Percentiles rank a stretch among this genome's conserved stretches.
Conservation (phyloP, 208 protist genomes). For the Crithidia acanthocephali region DNA sequence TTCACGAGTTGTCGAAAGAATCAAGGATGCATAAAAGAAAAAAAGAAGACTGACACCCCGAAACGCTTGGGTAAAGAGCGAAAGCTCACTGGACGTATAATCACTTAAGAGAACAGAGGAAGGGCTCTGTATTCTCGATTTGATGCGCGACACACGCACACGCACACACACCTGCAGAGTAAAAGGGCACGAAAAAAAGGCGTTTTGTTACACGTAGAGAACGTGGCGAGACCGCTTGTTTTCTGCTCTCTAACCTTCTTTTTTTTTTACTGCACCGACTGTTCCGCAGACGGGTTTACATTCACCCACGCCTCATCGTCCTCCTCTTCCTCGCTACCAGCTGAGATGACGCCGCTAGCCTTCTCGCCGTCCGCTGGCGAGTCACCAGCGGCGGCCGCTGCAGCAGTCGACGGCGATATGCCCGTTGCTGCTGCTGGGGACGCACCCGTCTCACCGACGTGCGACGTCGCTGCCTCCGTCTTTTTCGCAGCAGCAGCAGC, state of each 20-base stretch:
- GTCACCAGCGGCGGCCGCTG: neutral
- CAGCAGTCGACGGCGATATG: neutral
- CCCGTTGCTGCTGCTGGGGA: neutral
- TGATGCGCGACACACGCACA: no score
- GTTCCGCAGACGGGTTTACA: slow-evolving; percentile 16
- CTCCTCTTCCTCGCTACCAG: slow-evolving; percentile 26
- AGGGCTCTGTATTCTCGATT: no score
- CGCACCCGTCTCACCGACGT: neutral
- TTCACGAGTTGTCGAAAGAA: no score
- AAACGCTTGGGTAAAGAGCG: no score
- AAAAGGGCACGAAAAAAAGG: no score
- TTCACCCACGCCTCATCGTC: slow-evolving; percentile 33
- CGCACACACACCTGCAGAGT: no score
- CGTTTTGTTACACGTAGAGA: no score
- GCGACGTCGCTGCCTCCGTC: neutral
- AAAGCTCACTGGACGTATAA: no score
- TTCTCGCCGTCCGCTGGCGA: neutral
- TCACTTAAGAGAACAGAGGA: no score
- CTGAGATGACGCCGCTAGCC: slow-evolving; percentile 12
- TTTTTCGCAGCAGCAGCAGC: neutral
- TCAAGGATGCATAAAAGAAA: no score
- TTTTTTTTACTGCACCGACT: neutral
- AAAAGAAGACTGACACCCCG: no score
- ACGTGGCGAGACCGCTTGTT: neutral
- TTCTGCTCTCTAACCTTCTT: neutral